Evolutionary conservation across 352 stramenopile genomes (phyloP).

Genomic region (Pythium insidiosum): DNA sequence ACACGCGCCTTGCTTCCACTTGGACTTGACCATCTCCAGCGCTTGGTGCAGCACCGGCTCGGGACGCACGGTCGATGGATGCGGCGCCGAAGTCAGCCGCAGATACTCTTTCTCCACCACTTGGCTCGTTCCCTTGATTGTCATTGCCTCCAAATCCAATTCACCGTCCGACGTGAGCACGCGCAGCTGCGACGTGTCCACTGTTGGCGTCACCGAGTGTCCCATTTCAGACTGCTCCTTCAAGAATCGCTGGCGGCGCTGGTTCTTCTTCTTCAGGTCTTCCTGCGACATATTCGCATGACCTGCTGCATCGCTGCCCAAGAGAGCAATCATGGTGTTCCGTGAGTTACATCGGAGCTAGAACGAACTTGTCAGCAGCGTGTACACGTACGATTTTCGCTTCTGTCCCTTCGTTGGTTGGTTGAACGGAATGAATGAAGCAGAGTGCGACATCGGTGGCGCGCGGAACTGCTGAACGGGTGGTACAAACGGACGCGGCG

Average conservation of each 20-base stretch:
- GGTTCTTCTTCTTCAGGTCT: conserved; percentile 60
- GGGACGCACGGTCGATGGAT: conserved; percentile 93
- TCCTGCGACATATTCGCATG: conserved; percentile 12
- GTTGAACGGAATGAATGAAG: conserved; percentile 44
- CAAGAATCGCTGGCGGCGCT: conserved; percentile 68
- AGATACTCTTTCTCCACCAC: conserved; percentile 98
- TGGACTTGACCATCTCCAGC: conserved; percentile 77
- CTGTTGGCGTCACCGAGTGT: conserved; percentile 46
- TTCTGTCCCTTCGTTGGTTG: conserved; percentile 51
- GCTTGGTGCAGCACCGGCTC: conserved; percentile 87
- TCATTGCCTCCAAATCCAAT: conserved; percentile 81
- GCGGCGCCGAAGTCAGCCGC: conserved; percentile 93
- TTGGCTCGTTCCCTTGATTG: conserved; percentile 92
- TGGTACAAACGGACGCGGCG: background rate
- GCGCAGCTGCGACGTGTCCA: conserved; percentile 64
- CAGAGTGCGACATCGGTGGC: conserved; percentile 17
- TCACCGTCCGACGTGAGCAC: conserved; percentile 74
- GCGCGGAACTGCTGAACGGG: conserved; percentile 3
- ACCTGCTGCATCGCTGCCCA: conserved; percentile 9
- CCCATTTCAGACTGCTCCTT: conserved; percentile 65
- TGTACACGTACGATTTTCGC: conserved; percentile 50
- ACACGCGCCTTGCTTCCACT: conserved; percentile 80
- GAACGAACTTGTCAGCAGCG: too few species aligned
- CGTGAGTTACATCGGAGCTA: too few species aligned
- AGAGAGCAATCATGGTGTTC: background rate